Evolutionary conservation across 2,329 filamentous ascomycete genomes (phyloP).

Genomic region (Bertia moriformis): DNA sequence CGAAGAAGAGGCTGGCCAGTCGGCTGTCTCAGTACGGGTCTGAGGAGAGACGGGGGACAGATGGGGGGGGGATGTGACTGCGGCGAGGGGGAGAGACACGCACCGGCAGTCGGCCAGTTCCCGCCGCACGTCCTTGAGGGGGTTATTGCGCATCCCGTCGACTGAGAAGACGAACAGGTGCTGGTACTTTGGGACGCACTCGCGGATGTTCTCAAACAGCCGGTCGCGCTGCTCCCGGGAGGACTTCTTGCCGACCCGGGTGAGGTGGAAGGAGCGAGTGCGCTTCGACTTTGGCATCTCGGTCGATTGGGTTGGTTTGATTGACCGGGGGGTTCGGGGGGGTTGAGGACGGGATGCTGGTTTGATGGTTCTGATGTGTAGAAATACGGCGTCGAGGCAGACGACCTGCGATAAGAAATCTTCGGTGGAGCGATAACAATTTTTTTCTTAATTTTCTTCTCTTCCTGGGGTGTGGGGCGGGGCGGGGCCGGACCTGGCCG

Average conservation of each 20-base stretch:
- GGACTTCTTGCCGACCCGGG: slow-evolving; percentile 86
- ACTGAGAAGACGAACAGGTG: slow-evolving; percentile 87
- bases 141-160: slow-evolving; percentile 96
- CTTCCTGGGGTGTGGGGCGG: too few species aligned
- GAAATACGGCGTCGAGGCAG: too few species aligned
- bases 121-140: slow-evolving; percentile 77
- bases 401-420: too few species aligned
- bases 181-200: slow-evolving; percentile 70
- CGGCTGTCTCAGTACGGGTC: too few species aligned
- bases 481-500: too few species aligned
- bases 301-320: too few species aligned
- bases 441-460: too few species aligned
- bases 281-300: slow-evolving; percentile 95
- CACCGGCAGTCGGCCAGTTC: slow-evolving; percentile 77
- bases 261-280: slow-evolving; percentile 74
- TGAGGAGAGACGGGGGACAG: slow-evolving; percentile 2
- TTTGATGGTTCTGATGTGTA: too few species aligned
- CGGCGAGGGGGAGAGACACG: too few species aligned
- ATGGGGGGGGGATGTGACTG: slow-evolving; percentile 2
- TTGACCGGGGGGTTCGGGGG: too few species aligned
- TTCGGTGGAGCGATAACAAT: too few species aligned
- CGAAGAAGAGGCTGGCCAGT: slow-evolving; percentile 85
- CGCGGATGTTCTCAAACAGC: slow-evolving; percentile 77
- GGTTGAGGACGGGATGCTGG: too few species aligned
- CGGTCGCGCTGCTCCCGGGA: slow-evolving; percentile 78